These are phyloP conservation scores for Diaporthe batatas DNA, from an alignment of 2,329 filamentous ascomycete genomes.

Conservation along the genomic window DNA sequence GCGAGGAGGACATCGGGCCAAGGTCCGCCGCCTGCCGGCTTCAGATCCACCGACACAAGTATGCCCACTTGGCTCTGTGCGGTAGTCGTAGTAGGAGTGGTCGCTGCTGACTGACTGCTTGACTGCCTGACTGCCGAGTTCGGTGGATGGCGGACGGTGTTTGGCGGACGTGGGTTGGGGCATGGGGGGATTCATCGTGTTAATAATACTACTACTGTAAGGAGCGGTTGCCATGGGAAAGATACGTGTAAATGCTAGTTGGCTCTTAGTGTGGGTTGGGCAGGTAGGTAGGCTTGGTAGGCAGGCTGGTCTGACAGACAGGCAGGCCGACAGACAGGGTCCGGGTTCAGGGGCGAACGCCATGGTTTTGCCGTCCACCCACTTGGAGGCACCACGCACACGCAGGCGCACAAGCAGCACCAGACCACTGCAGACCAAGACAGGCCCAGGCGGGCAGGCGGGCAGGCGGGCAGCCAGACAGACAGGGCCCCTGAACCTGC, in stretches of 20 bases:
- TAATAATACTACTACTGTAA: slow-evolving; percentile 5
- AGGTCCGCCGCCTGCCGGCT: slow-evolving; percentile 8
- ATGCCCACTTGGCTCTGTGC: not conserved
- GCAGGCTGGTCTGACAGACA: not conserved
- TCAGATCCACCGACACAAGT: not conserved
- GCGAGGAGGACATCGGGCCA: not conserved
- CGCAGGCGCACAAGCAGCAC: slow-evolving; percentile 19
- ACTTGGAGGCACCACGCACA: not conserved
- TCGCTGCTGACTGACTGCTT: not conserved
- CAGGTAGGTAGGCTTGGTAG: no score
- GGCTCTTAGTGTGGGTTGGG: not conserved
- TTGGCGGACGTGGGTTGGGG: no score
- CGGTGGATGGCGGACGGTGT: not conserved
- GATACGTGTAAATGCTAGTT: slow-evolving; percentile 23
- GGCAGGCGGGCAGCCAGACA: slow-evolving; percentile 13
- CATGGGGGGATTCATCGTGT: not conserved
- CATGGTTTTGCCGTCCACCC: slow-evolving; percentile 33
- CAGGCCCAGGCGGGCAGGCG: slow-evolving; percentile 29
- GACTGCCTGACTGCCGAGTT: not conserved
- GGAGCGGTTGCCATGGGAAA: slow-evolving; percentile 26
- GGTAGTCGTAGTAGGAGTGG: not conserved
- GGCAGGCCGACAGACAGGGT: slow-evolving; percentile 31
- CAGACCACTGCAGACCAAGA: slow-evolving; percentile 33
- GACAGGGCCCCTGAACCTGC: slow-evolving; percentile 31
- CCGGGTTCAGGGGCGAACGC: slow-evolving; percentile 36